These are phyloP conservation scores for Termitomyces sp. DNA, from an alignment of 768 basidiomycete genomes.

Conservation along the genomic window DNA sequence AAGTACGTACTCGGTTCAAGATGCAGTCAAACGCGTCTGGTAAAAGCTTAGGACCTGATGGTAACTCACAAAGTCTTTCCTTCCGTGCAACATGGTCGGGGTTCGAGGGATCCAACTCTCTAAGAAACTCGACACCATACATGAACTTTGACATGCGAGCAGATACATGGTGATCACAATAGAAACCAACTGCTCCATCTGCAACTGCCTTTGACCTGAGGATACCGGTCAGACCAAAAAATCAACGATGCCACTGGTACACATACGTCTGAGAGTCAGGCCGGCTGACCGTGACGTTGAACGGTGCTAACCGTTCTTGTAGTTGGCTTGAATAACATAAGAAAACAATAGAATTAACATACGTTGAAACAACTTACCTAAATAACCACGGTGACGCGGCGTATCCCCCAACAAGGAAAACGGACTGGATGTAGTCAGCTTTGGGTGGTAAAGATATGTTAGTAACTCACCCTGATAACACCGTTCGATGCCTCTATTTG, in stretches of 20 bases:
- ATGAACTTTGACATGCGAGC: conserved; percentile 78
- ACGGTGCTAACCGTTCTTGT: conserved; percentile 59
- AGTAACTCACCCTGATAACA: conserved; percentile 52
- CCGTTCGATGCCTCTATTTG: conserved; percentile 71
- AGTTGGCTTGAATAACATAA: conserved; percentile 42
- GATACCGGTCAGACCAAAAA: background rate
- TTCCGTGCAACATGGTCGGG: conserved; percentile 63
- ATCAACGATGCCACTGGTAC: background rate
- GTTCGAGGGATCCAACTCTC: conserved; percentile 62
- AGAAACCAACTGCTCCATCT: conserved; percentile 81
- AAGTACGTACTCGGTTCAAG: conserved; percentile 49
- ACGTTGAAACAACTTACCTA: conserved; percentile 23
- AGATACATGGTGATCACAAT: conserved; percentile 81
- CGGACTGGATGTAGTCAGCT: conserved; percentile 44
- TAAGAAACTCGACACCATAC: conserved; percentile 80
- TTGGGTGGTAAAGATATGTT: background rate
- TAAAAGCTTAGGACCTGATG: conserved; percentile 73
- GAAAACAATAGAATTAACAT: background rate
- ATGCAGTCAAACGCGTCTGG: conserved; percentile 85
- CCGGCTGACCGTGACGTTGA: conserved; percentile 61
- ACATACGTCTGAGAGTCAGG: conserved; percentile 78
- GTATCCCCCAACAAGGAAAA: conserved; percentile 82
- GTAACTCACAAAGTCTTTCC: conserved; percentile 68
- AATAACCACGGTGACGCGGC: conserved; percentile 83
- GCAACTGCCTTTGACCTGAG: conserved; percentile 82